phyloP scores from a whole-genome alignment of 163 green algal genomes.

The Coccomyxa subellipsoidea region DNA sequence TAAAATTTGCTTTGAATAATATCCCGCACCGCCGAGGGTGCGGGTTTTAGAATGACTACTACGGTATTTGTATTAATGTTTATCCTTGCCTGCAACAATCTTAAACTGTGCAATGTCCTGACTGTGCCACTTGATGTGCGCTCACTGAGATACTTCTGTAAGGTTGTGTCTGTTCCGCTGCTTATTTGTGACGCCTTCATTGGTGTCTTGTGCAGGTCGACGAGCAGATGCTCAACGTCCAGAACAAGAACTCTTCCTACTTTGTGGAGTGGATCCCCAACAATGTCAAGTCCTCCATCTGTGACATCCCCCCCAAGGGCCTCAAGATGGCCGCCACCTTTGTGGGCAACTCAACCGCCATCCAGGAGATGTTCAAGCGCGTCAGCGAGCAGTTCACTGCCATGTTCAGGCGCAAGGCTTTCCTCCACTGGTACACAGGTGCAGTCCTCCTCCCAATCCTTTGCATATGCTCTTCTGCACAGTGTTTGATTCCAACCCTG shows the following conservation, averaged over 20 bases:
- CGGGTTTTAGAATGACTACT: no score
- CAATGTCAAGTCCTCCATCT: conserved; percentile 93
- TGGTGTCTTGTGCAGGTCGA: conserved; percentile 52
- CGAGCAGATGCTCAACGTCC: conserved; percentile 95
- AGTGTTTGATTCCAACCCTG: no score
- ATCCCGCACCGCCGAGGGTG: no score
- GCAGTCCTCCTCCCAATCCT: conserved; percentile 25
- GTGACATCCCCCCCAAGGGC: conserved; percentile 89
- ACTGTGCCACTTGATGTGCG: no score
- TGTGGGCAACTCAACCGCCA: conserved; percentile 90
- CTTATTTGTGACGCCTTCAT: background rate
- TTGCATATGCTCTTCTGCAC: background rate
- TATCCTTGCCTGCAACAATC: no score
- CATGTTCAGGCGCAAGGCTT: conserved; percentile 97
- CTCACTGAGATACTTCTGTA: no score
- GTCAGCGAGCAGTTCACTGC: conserved; percentile 94
- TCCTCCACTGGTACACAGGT: conserved; percentile 98
- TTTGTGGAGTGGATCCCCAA: conserved; percentile 98
- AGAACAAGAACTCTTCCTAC: conserved; percentile 97
- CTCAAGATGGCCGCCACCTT: conserved; percentile 93
- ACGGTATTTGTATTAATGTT: no score
- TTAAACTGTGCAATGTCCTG: no score
- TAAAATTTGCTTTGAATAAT: no score
- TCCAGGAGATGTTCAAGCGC: conserved; percentile 97
- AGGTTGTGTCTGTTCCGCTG: background rate